Base-by-base conservation (phyloP, 176 grass and related monocot species). In the Zoysia pacifica region DNA sequence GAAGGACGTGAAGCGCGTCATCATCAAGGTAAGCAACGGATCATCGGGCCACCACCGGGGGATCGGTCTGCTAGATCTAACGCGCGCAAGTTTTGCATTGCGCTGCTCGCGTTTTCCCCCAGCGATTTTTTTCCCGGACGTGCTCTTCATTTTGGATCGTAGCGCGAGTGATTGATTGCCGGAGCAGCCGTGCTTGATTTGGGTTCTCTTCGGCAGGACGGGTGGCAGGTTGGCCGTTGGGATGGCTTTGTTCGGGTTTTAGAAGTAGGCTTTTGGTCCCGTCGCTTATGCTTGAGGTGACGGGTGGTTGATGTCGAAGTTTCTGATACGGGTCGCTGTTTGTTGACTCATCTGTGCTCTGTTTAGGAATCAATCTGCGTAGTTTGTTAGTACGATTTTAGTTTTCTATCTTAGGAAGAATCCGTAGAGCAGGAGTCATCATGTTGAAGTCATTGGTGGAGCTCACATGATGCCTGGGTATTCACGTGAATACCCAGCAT, bases 1-100 rank as follows among this genome's bases (percentile, higher is more conserved):
- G 36, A 95, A 82, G 70, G 86, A 91, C 38, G 96, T 95, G 11
- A 99, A 89, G 79, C 90, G 96, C 70, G 3, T 99, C 69, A 76
- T 99, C 67, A 90, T 99, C 51, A 99, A 99, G 87, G 96, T 99
- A 40, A 83, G 12, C 9, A 39, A 35, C 50, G 9, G 0, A 12
- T 28, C 52, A 5, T 69, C 15, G 9, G 18, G 18, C 6, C 6
- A 7, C 5, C 55, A 18, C 18, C 18, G 55, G 4, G 13, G 3
- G 54, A 2, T n/a, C 16, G 54, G 0, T 38, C 18, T 65, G 70
- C 18, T 82, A 82, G 79, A 86, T 90, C 73, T 79, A 59, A 6
- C 58, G 10, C n/a, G 56, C 7, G 54, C 54, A 5, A 1, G 18
- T 8, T 71, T 41, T 28, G 69, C 81, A 78, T 78, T 78, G 80